Conservation (phyloP, 257 asterid species). For the Thymus mandschuricus region DNA sequence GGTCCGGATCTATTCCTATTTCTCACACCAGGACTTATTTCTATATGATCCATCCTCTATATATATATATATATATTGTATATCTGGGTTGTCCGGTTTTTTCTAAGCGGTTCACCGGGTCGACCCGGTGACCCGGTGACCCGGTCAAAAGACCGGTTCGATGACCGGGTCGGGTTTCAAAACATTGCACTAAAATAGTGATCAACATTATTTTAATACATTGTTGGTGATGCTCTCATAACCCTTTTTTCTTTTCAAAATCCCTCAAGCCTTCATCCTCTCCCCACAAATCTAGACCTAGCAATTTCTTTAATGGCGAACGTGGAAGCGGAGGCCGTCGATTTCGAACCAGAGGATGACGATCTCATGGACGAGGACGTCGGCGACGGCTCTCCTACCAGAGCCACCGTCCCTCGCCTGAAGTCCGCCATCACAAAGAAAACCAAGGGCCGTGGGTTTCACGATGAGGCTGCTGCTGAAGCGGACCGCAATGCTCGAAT, state of each 20-base stretch:
- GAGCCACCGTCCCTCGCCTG: constrained; percentile 66
- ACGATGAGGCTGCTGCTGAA: constrained; percentile 76
- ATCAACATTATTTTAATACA: too few relatives aligned
- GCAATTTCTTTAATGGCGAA: constrained; percentile 62
- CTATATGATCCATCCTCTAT: too few relatives aligned
- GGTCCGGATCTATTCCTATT: too few relatives aligned
- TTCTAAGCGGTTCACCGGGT: too few relatives aligned
- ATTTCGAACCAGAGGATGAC: constrained; percentile 97
- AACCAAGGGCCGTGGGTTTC: constrained; percentile 96
- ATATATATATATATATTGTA: too few relatives aligned
- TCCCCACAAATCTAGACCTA: constrained; percentile 16
- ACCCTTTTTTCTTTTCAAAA: not conserved
- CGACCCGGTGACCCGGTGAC: too few relatives aligned
- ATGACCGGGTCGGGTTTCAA: too few relatives aligned
- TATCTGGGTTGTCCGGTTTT: too few relatives aligned
- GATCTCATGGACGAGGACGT: constrained; percentile 96
- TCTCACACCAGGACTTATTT: too few relatives aligned
- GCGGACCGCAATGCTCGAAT: constrained; percentile 90
- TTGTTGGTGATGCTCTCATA: too few relatives aligned
- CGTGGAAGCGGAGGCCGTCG: constrained; percentile 81
- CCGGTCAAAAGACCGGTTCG: too few relatives aligned
- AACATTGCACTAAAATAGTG: too few relatives aligned
- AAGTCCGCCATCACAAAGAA: constrained; percentile 90
- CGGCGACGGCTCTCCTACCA: constrained; percentile 60
- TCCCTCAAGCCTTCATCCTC: not conserved